phyloP scores from a whole-genome alignment of 495 filamentous ascomycete genomes.

The Penicillium mononematosum region DNA sequence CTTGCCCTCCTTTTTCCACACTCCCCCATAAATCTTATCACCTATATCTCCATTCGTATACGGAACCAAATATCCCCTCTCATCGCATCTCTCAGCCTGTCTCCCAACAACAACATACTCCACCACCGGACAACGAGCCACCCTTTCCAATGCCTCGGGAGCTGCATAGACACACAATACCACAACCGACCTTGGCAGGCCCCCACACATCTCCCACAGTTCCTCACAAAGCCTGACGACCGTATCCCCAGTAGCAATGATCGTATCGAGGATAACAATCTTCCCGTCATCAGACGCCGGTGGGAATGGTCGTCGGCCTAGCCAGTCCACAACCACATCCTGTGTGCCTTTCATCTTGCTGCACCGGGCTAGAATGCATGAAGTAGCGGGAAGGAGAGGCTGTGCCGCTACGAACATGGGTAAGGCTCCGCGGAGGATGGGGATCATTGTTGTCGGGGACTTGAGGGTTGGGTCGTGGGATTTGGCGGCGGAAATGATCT shows the following conservation, averaged over 20 bases:
- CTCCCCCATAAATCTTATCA: conserved; percentile 5
- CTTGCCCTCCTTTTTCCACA: not conserved
- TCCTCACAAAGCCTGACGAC: conserved; percentile 2
- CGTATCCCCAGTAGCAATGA: conserved; percentile 6
- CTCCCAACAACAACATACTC: conserved; percentile 7
- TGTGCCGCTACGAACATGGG: conserved; percentile 8
- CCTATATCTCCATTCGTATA: conserved; percentile 7
- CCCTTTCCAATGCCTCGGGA: not conserved
- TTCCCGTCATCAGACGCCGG: not conserved
- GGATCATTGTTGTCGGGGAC: conserved; percentile 7
- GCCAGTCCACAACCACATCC: conserved; percentile 6
- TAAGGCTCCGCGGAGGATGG: conserved; percentile 2
- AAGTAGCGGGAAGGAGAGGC: not conserved
- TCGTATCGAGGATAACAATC: conserved; percentile 1
- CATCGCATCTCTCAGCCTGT: not conserved
- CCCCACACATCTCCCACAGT: not conserved
- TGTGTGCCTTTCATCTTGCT: conserved; percentile 5
- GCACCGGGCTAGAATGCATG: not conserved
- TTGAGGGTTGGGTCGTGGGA: conserved; percentile 9
- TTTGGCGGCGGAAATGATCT: conserved; percentile 2
- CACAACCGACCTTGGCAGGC: not conserved
- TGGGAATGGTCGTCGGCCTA: conserved; percentile 4
- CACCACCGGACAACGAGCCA: not conserved
- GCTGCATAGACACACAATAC: conserved; percentile 4
- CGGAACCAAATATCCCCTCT: not conserved